Conservation (phyloP, 139 green algal species). For the Chlamydomonas sp. region DNA sequence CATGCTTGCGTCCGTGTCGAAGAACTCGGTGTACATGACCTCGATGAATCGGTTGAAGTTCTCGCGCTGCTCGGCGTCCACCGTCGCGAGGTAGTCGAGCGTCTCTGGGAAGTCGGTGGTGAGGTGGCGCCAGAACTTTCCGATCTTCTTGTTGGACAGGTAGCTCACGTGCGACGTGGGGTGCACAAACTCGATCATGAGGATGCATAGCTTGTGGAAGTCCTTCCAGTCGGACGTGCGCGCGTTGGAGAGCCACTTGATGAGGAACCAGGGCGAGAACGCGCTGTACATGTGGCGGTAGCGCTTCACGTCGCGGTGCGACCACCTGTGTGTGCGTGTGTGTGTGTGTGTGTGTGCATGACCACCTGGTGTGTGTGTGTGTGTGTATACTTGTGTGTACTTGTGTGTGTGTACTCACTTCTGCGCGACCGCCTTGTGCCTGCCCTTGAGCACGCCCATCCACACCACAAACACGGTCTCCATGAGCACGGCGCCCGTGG, state of each 20-base stretch:
- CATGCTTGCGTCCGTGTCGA: conserved; percentile 18
- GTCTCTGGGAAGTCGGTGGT: conserved; percentile 27
- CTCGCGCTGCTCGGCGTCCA: conserved; percentile 17
- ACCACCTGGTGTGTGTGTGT: too few species aligned
- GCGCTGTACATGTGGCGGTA: conserved; percentile 27
- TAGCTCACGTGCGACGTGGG: conserved; percentile 28
- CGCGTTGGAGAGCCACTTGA: conserved; percentile 27
- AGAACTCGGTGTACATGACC: conserved; percentile 29
- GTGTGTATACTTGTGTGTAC: too few species aligned
- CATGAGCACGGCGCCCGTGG: neutral
- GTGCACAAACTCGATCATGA: conserved; percentile 24
- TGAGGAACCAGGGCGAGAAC: conserved; percentile 24
- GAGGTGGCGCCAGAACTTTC: conserved; percentile 29
- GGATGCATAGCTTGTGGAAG: conserved; percentile 22
- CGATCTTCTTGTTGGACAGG: conserved; percentile 25
- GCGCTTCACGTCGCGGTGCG: conserved; percentile 8
- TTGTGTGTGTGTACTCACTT: conserved; percentile 23
- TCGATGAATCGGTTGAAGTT: conserved; percentile 28
- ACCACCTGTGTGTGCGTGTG: too few species aligned
- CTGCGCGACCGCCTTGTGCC: conserved; percentile 16
- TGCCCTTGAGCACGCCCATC: neutral
- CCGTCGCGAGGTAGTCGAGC: conserved; percentile 25
- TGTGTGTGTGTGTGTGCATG: too few species aligned
- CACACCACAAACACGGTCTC: conserved; percentile 16
- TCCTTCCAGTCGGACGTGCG: conserved; percentile 15